A percentile compares a stretch with the other conserved stretches of the same genome.
Evolutionary conservation across 768 basidiomycete genomes (phyloP).

Genomic region (Leccinum ochraceum): DNA sequence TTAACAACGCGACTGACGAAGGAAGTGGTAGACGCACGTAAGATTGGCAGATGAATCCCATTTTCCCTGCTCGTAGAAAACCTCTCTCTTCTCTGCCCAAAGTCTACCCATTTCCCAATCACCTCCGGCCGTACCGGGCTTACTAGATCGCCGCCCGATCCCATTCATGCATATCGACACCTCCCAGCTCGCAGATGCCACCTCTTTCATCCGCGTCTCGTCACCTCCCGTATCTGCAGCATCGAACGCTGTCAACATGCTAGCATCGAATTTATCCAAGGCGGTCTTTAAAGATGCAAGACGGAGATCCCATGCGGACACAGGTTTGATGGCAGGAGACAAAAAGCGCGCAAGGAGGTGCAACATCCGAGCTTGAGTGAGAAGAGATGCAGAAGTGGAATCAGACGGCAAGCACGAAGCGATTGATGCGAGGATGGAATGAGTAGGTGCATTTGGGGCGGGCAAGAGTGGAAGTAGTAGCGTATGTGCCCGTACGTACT

Average conservation of each 20-base stretch:
- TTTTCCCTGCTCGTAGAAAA: slow-evolving; percentile 82
- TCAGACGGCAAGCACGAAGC: slow-evolving; percentile 43
- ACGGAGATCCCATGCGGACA: slow-evolving; percentile 64
- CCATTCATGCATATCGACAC: slow-evolving; percentile 57
- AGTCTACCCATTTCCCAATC: slow-evolving; percentile 95
- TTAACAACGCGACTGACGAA: not conserved
- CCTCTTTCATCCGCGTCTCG: slow-evolving; percentile 77
- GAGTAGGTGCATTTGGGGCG: slow-evolving; percentile 62
- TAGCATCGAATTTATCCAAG: slow-evolving; percentile 87
- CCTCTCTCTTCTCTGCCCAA: slow-evolving; percentile 94
- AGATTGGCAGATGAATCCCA: slow-evolving; percentile 86
- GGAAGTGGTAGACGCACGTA: slow-evolving; percentile 47
- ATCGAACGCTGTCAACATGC: slow-evolving; percentile 86
- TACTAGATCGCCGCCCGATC: slow-evolving; percentile 18
- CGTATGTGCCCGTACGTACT: slow-evolving; percentile 65
- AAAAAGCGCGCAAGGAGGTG: slow-evolving; percentile 76
- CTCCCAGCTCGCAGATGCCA: slow-evolving; percentile 84
- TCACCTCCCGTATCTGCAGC: slow-evolving; percentile 73
- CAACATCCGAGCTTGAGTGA: slow-evolving; percentile 65
- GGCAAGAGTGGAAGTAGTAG: slow-evolving; percentile 62
- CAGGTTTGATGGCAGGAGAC: slow-evolving; percentile 67
- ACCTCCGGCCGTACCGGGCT: not conserved
- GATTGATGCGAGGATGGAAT: slow-evolving; percentile 57
- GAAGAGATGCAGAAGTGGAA: slow-evolving; percentile 42
- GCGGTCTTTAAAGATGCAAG: slow-evolving; percentile 69